A percentile compares a stretch with the other conserved stretches of the same genome.
phyloP scores from a whole-genome alignment of 129 eudicot species.

The Deinandra increscens region DNA sequence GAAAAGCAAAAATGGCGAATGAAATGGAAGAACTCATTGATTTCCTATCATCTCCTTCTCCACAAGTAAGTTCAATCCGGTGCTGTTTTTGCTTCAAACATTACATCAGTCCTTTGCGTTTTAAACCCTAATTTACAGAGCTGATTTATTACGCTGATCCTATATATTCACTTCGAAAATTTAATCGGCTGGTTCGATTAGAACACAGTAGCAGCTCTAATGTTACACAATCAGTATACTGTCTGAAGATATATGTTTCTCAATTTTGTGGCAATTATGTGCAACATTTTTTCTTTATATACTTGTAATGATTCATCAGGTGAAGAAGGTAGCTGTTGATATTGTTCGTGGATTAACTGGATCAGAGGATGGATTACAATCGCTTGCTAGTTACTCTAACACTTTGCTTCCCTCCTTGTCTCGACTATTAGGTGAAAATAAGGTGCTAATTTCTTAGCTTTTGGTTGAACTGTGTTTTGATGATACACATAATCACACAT shows the following conservation, averaged over 20 bases:
- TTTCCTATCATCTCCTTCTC: constrained; percentile 87
- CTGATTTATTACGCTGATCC: not conserved
- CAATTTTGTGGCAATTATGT: too few relatives aligned
- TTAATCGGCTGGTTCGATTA: not conserved
- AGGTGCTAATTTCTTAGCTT: constrained; percentile 40
- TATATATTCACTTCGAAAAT: not conserved
- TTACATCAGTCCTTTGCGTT: not conserved
- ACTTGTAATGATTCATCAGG: constrained; percentile 33
- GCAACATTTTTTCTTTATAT: not conserved
- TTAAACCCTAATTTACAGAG: constrained; percentile 11
- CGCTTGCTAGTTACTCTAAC: constrained; percentile 54
- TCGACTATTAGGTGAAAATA: constrained; percentile 55
- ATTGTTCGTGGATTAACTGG: constrained; percentile 89
- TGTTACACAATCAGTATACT: not conserved
- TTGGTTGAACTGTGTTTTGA: too few relatives aligned
- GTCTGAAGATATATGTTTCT: not conserved
- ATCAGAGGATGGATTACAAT: constrained; percentile 67
- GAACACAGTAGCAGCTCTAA: not conserved
- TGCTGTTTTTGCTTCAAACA: not conserved
- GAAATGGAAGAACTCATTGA: constrained; percentile 79
- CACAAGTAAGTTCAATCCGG: constrained; percentile 47
- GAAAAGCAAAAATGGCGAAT: constrained; percentile 59
- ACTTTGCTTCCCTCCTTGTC: constrained; percentile 48
- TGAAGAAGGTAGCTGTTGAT: constrained; percentile 81
- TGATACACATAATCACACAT: too few relatives aligned